Evolutionary conservation across 139 green algal genomes (phyloP).

Genomic region (Chlamydomonas asymmetrica): DNA sequence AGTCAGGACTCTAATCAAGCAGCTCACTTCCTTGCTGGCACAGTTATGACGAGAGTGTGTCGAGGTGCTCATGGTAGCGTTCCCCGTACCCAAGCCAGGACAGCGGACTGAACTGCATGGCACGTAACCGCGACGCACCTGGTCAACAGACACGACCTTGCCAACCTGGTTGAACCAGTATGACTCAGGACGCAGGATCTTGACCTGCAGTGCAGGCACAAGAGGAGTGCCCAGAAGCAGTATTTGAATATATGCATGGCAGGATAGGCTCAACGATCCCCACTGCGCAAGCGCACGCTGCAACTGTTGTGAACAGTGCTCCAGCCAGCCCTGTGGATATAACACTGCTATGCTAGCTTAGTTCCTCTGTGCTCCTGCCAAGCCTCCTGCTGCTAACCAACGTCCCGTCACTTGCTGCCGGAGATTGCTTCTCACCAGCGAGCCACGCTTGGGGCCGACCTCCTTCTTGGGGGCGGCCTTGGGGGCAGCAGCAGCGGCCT

Average conservation of each 20-base stretch:
- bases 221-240: not conserved
- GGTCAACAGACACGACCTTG: constrained; percentile 98
- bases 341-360: not conserved
- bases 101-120: too few relatives aligned
- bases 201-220: constrained; percentile 79
- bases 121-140: constrained; percentile 77
- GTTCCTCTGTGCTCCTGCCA: not conserved
- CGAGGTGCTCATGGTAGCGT: too few relatives aligned
- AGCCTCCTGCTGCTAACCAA: not conserved
- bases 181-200: constrained; percentile 95
- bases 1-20: too few relatives aligned
- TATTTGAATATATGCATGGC: not conserved
- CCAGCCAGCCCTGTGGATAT: not conserved
- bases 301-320: not conserved
- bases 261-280: not conserved
- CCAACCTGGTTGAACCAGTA: constrained; percentile 99
- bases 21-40: too few relatives aligned
- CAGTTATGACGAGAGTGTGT: too few relatives aligned
- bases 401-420: constrained; percentile 2
- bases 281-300: not conserved
- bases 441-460: constrained; percentile 84
- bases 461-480: constrained; percentile 61
- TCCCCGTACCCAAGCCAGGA: too few relatives aligned
- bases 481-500: constrained; percentile 38
- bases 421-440: constrained; percentile 42